Percentiles rank a stretch among this genome's conserved stretches.
These are phyloP conservation scores for Capsella rubella DNA, from an alignment of 441 rosid genomes.

Conservation along the genomic window DNA sequence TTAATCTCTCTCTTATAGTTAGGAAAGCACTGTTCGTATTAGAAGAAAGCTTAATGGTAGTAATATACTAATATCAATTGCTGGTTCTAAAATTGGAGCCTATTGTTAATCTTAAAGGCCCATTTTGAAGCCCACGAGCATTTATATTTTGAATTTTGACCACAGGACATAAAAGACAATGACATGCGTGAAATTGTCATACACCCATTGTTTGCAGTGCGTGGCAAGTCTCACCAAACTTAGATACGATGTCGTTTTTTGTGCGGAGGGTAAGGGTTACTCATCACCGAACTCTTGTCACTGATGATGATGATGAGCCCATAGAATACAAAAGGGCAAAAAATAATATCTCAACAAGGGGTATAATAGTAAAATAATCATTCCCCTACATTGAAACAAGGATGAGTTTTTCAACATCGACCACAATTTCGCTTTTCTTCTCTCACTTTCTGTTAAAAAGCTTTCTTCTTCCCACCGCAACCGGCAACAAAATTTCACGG, in stretches of 20 bases:
- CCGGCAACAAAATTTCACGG: conserved; percentile 29
- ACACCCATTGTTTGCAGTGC: not conserved
- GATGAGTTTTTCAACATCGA: conserved; percentile 7
- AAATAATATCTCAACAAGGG: not conserved
- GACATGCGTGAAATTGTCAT: conserved; percentile 15
- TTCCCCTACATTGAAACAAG: not conserved
- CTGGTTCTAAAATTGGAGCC: not conserved
- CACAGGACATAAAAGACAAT: not conserved
- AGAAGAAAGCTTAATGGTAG: not conserved
- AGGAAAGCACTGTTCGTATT: not conserved
- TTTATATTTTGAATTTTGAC: not conserved
- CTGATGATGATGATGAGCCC: too few relatives aligned
- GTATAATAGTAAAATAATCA: not conserved
- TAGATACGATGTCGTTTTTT: not conserved
- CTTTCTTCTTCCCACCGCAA: conserved; percentile 13
- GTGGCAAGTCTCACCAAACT: conserved; percentile 11
- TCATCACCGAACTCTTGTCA: too few relatives aligned
- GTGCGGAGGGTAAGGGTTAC: not conserved
- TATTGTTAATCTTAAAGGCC: not conserved
- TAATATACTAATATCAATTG: not conserved
- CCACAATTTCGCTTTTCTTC: conserved; percentile 24
- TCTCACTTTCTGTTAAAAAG: conserved; percentile 6
- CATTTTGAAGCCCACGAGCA: not conserved
- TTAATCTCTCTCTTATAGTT: not conserved
- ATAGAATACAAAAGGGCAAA: not conserved